These are phyloP conservation scores for Pyrenopolyporus hunteri DNA, from an alignment of 495 filamentous ascomycete species.

Conservation along the genomic window DNA sequence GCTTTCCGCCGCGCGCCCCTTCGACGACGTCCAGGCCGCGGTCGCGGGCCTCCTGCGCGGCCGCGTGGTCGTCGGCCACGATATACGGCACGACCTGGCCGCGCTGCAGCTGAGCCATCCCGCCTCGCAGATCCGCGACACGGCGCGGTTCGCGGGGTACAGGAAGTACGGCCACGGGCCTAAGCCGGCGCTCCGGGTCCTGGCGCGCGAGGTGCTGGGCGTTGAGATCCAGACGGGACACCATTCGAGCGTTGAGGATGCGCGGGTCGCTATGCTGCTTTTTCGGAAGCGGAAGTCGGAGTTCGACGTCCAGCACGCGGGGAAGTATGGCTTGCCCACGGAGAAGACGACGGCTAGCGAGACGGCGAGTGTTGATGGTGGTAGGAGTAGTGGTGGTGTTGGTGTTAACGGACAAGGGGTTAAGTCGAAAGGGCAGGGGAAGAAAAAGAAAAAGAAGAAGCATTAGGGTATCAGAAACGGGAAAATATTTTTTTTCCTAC, in stretches of 20 bases:
- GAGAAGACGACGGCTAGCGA: slow-evolving; percentile 47
- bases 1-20: slow-evolving; percentile 69
- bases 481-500: too few species aligned
- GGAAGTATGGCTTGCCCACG: slow-evolving; percentile 59
- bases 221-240: slow-evolving; percentile 82
- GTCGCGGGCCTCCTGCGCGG: slow-evolving; percentile 74
- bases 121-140: slow-evolving; percentile 79
- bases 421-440: slow-evolving; percentile 50
- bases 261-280: slow-evolving; percentile 83
- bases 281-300: slow-evolving; percentile 79
- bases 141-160: slow-evolving; percentile 75
- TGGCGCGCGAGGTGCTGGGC: slow-evolving; percentile 79
- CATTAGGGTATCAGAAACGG: neutral
- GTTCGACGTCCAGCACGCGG: slow-evolving; percentile 80
- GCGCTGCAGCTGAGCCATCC: slow-evolving; percentile 79
- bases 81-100: slow-evolving; percentile 83
- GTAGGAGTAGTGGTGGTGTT: slow-evolving; percentile 40
- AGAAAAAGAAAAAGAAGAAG: slow-evolving; percentile 44
- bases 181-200: slow-evolving; percentile 75
- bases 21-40: slow-evolving; percentile 75
- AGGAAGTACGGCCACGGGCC: slow-evolving; percentile 74
- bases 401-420: slow-evolving; percentile 49
- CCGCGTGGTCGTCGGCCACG: slow-evolving; percentile 84
- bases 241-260: slow-evolving; percentile 79
- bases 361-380: slow-evolving; percentile 43